Evolutionary conservation across 768 basidiomycete genomes (phyloP), one percentile per base, ranked within the genome.

Genomic region (Mycena chlorophos): DNA sequence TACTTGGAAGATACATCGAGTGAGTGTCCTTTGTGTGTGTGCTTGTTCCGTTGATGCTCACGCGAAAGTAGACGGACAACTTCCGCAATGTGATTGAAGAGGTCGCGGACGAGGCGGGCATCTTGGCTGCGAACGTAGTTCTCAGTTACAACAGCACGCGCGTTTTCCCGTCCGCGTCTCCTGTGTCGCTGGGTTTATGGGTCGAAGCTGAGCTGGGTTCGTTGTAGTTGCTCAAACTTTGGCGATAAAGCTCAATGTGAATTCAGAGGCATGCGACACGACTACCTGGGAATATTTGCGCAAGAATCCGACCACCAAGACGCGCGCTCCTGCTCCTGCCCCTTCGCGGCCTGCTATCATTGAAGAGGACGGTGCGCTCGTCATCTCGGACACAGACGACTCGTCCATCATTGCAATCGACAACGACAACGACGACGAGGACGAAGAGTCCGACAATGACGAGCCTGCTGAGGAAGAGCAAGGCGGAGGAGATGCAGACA

Each of bases 91-190:
- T 91, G 1, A 89, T 89, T 48, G 85, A 88, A 37, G 83, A 78
- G 37, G 71, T 80, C 2, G 87, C 89, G 5, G 86, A 90, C 50
- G 74, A 84, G 30, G 84, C 81, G 1, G 68, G 68, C 19, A 74
- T 89, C 13, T 73, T 77, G 19, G 61, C 66, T 2, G 73, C 79
- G 17, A 78, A 78, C 52, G 70, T 93, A 1, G 73, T 90, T 27
- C 72, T 93, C 57, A 85, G 71, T 6, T 81, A 85, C 55, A 75
- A 84, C 26, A 78, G 82, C 34, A 82, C 78, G 51, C 86, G 83
- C 2, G 73, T 93, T 38, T 91, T 84, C 64, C 75, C 87, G 12
- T 88, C 86, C 14, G 82, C 84, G 3, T 86, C 86, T 0, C 89
- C 90, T 0, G 73, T 80, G 30, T 78, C 80, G 17, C 75, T 92